Conservation (phyloP, 257 asterid species). For the Agastache rugosa region DNA sequence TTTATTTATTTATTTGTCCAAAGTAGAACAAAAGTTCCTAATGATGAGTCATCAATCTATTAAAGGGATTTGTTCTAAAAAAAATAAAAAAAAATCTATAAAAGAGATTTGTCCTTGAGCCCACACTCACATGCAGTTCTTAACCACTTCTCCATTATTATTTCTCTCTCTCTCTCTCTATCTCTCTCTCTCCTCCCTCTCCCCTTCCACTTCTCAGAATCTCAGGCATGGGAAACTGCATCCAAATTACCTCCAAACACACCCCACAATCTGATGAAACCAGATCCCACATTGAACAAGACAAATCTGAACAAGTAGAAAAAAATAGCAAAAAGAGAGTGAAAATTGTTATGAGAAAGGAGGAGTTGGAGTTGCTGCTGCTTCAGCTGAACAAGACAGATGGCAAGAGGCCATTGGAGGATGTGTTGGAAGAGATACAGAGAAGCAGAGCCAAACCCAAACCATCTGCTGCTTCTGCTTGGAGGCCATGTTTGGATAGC, state of each 20-base stretch:
- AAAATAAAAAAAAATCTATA: too few relatives aligned
- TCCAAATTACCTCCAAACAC: constrained; percentile 36
- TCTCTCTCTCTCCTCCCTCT: neutral
- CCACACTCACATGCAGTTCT: constrained; percentile 38
- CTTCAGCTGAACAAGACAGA: constrained; percentile 41
- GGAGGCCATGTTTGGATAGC: constrained; percentile 71
- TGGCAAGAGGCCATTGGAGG: constrained; percentile 45
- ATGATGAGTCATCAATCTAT: neutral
- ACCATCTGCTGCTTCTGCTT: constrained; percentile 32
- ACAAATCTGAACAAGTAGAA: neutral
- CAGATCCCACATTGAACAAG: neutral
- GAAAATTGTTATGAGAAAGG: constrained; percentile 57
- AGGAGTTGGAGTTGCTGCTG: constrained; percentile 56
- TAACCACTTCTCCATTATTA: constrained; percentile 18
- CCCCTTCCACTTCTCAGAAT: neutral
- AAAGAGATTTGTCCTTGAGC: neutral
- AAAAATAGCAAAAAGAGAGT: constrained; percentile 40
- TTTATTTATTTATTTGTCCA: neutral
- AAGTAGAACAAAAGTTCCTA: neutral
- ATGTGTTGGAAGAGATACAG: constrained; percentile 57
- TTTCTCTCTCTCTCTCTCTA: neutral
- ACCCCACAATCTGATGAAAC: neutral
- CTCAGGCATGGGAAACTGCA: constrained; percentile 59
- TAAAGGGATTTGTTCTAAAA: neutral
- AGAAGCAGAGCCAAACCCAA: constrained; percentile 36